phyloP scores from a whole-genome alignment of 139 green algal species.

The Dunaliella primolecta region DNA sequence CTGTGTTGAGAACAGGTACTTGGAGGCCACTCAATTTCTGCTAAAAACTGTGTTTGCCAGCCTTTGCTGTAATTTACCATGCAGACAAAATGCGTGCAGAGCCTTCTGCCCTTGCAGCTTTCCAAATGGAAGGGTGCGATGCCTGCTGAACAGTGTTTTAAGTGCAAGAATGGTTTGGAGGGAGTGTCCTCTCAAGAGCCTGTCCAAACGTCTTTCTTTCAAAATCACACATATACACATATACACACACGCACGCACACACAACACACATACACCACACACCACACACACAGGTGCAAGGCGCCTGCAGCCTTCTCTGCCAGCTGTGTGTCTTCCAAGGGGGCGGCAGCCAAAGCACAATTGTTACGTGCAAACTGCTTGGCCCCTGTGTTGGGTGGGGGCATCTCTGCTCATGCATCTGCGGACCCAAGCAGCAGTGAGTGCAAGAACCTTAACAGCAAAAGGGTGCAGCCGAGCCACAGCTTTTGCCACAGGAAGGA shows the following conservation, averaged over 20 bases:
- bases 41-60: too few species aligned
- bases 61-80: too few species aligned
- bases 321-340: background rate
- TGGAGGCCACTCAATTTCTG: too few species aligned
- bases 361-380: background rate
- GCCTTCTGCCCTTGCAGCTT: too few species aligned
- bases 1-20: too few species aligned
- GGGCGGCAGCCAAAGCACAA: background rate
- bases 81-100: too few species aligned
- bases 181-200: too few species aligned
- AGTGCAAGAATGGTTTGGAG: too few species aligned
- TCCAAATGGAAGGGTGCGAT: too few species aligned
- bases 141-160: too few species aligned
- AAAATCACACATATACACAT: too few species aligned
- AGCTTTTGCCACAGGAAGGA: background rate
- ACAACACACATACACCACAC: background rate
- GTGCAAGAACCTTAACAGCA: background rate
- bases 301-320: background rate
- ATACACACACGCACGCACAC: background rate
- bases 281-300: background rate
- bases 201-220: too few species aligned
- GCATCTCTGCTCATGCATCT: background rate
- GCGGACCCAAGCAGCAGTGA: background rate
- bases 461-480: background rate
- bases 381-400: background rate